Evolutionary conservation across 1,284 basidiomycete genomes (phyloP), one percentile per base, ranked within the genome.

Genomic region (Papiliotrema flavescens): DNA sequence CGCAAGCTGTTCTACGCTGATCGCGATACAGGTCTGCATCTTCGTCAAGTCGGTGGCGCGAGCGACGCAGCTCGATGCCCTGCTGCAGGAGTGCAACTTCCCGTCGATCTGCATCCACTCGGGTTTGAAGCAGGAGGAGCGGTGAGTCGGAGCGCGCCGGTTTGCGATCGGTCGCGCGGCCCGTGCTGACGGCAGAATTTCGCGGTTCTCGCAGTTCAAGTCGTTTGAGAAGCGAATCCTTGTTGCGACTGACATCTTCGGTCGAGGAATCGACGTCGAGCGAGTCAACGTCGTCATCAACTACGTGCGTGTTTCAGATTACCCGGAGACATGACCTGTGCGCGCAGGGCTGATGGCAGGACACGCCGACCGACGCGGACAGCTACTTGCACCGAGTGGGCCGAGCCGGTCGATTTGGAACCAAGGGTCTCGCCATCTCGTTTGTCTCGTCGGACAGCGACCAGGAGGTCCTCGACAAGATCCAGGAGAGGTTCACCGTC

Each of bases 211-310:
- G 51, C 92, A 95, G 53, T 99, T 99, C 84, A 99, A 99, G 81
- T 90, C 90, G 15, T 99, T 98, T 66, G 96, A 99, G 80, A 98
- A 98, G 80, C 92, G 96, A 68, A 98, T 97, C 65, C 81, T 97
- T n/a, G 91, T 94, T 39, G 93, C 92, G 19, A 97, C 93, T 23
- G 93, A 97, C 76, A 97, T 97, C 65, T 97, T 97, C 63, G 93
- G 92, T 58, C 89, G 93, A 78, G 93, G 93, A 69, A 97, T 97
- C 63, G 93, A 97, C 79, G 93, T 97, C 24, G 93, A 97, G 75
- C 90, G 93, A 65, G 93, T 97, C 64, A 97, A 97, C 79, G 96
- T 95, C 59, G 91, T 94, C 49, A 83, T 95, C 78, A 94, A 94
- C 77, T 94, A 93, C 70, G 70, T 71, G 48, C 17, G 1, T 37